Evolutionary conservation across 2,329 filamentous ascomycete species (phyloP).

Genomic region (Stachybotrys elegans): DNA sequence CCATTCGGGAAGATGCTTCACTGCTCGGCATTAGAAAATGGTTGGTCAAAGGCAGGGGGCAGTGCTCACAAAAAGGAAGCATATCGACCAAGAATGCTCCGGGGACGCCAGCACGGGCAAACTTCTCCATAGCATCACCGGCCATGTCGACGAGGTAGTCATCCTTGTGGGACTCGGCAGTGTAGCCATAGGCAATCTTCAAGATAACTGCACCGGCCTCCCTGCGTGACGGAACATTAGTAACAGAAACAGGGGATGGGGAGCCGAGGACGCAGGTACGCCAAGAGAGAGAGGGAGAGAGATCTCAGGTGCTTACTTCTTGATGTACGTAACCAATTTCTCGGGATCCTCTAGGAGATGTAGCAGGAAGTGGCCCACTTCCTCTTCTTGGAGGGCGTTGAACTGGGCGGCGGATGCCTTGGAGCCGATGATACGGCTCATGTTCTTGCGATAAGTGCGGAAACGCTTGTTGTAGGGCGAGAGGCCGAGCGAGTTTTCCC

Average conservation of each 20-base stretch:
- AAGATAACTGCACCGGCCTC: conserved; percentile 12
- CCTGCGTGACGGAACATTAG: conserved; percentile 3
- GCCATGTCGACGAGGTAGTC: conserved; percentile 12
- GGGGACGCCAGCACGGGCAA: conserved; percentile 9
- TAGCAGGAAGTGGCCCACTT: conserved; percentile 37
- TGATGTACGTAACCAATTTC: conserved; percentile 33
- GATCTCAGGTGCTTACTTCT: conserved; percentile 25
- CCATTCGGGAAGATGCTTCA: not conserved
- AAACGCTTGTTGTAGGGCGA: conserved; percentile 30
- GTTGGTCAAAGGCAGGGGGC: not conserved
- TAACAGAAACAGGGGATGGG: too few relatives aligned
- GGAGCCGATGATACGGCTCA: conserved; percentile 39
- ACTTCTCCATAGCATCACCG: conserved; percentile 12
- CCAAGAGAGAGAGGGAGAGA: not conserved
- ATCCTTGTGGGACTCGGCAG: conserved; percentile 9
- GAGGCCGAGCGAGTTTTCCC: conserved; percentile 28
- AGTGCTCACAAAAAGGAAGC: conserved; percentile 11
- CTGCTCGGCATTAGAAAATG: not conserved
- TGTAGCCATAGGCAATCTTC: conserved; percentile 16
- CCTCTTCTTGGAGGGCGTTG: conserved; percentile 35
- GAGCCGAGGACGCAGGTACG: too few relatives aligned
- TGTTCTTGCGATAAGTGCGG: conserved; percentile 37
- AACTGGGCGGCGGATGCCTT: conserved; percentile 32
- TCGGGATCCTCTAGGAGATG: conserved; percentile 33
- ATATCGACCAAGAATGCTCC: conserved; percentile 14